Evolutionary conservation across 2,329 filamentous ascomycete genomes (phyloP).

Genomic region (Arthrobotrys sphaeroides): DNA sequence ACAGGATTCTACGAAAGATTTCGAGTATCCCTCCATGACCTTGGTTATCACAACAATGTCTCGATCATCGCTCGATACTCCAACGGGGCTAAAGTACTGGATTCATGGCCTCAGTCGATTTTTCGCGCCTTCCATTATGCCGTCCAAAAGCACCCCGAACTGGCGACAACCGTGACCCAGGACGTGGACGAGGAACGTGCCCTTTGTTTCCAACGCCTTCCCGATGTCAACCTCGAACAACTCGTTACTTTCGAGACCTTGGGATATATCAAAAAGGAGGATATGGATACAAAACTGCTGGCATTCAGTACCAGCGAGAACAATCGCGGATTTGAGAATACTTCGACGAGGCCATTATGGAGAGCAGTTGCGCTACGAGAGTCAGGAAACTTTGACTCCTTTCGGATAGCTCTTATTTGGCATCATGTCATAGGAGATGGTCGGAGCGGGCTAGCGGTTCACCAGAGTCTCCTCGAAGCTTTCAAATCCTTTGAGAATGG

Average conservation of each 20-base stretch:
- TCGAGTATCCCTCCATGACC: conserved; percentile 36
- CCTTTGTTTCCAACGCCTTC: conserved; percentile 22
- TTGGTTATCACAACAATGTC: conserved; percentile 40
- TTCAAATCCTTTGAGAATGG: conserved; percentile 3
- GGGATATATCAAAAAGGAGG: not conserved
- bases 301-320: conserved; percentile 21
- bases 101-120: conserved; percentile 23
- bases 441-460: conserved; percentile 26
- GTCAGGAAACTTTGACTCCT: not conserved
- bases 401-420: conserved; percentile 34
- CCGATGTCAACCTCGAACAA: conserved; percentile 21
- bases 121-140: conserved; percentile 26
- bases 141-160: conserved; percentile 24
- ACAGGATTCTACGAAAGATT: conserved; percentile 41
- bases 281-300: not conserved
- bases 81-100: not conserved
- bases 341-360: conserved; percentile 11
- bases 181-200: not conserved
- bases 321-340: conserved; percentile 27
- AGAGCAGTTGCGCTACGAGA: conserved; percentile 29
- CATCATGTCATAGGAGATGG: conserved; percentile 45
- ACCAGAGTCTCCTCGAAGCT: conserved; percentile 28
- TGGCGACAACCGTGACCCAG: conserved; percentile 7
- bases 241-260: conserved; percentile 16
- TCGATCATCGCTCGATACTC: conserved; percentile 49